Evolutionary conservation across 805 yeast genomes (phyloP).

Genomic region (Nakazawaea molendinolei): DNA sequence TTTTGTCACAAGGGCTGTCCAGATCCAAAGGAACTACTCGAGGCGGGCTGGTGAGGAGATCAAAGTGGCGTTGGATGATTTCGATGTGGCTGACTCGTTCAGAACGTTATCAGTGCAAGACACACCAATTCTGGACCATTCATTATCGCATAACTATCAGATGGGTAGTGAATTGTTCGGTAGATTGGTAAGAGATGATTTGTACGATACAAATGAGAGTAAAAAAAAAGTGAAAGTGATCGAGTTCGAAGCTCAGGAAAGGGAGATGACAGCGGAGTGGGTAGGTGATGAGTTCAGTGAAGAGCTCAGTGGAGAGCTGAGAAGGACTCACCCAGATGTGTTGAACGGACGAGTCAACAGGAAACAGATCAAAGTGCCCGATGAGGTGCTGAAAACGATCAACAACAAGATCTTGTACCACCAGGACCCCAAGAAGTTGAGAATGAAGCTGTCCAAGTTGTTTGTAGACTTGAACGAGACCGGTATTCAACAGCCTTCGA

Average conservation of each 20-base stretch:
- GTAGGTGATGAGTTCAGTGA: slow-evolving; percentile 8
- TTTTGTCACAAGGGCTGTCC: neutral
- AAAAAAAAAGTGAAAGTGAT: slow-evolving; percentile 11
- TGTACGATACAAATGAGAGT: slow-evolving; percentile 26
- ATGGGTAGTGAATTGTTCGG: slow-evolving; percentile 35
- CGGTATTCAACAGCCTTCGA: slow-evolving; percentile 40
- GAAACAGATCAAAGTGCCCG: slow-evolving; percentile 48
- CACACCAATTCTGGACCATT: slow-evolving; percentile 15
- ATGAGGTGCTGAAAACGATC: slow-evolving; percentile 47
- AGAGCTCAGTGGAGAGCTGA: slow-evolving; percentile 40
- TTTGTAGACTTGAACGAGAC: slow-evolving; percentile 37
- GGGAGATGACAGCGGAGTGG: neutral
- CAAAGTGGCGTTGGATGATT: slow-evolving; percentile 20
- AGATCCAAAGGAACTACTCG: no score
- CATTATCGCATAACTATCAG: slow-evolving; percentile 28
- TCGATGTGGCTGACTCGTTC: slow-evolving; percentile 14
- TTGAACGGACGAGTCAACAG: slow-evolving; percentile 48
- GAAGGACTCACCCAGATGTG: slow-evolving; percentile 54
- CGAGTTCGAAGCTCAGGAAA: slow-evolving; percentile 7
- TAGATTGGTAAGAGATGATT: slow-evolving; percentile 31
- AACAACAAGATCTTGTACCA: slow-evolving; percentile 54
- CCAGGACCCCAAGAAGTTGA: slow-evolving; percentile 57
- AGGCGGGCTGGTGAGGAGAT: neutral
- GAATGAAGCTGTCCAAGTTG: slow-evolving; percentile 44
- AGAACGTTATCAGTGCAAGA: slow-evolving; percentile 17